phyloP scores from a whole-genome alignment of 495 filamentous ascomycete genomes.

The Evernia prunastri region DNA sequence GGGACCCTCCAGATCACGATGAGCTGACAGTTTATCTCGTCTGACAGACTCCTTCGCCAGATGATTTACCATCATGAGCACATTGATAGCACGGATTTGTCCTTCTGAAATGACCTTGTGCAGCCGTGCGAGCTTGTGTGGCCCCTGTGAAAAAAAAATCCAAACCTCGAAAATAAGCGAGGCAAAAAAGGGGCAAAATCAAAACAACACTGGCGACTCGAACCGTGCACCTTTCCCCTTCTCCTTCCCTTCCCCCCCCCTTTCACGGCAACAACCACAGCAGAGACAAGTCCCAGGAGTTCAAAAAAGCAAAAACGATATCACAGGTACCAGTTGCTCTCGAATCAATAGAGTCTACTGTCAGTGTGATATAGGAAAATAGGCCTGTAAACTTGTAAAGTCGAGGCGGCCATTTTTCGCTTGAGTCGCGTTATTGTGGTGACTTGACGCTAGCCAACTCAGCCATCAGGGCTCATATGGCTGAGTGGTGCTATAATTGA shows the following conservation, averaged over 20 bases:
- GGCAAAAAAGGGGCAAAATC: background rate
- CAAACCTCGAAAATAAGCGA: too few relatives aligned
- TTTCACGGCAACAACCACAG: too few relatives aligned
- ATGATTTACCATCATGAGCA: too few relatives aligned
- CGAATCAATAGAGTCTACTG: background rate
- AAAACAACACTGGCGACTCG: background rate
- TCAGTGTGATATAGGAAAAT: background rate
- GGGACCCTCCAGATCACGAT: too few relatives aligned
- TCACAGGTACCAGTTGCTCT: background rate
- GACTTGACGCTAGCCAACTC: background rate
- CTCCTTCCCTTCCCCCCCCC: background rate
- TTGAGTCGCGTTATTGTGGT: background rate
- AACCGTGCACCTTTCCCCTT: background rate
- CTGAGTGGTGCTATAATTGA: background rate
- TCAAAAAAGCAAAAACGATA: background rate
- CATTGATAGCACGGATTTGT: too few relatives aligned
- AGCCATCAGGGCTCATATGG: conserved; percentile 4
- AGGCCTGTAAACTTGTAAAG: background rate
- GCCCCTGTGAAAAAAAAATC: too few relatives aligned
- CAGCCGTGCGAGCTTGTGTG: too few relatives aligned
- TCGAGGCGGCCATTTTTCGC: background rate
- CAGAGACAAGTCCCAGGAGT: too few relatives aligned
- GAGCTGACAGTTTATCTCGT: too few relatives aligned
- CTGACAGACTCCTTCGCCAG: too few relatives aligned
- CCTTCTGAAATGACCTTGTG: too few relatives aligned